phyloP scores from a whole-genome alignment of 169 alveolate species.

The Plasmodium vivax region DNA sequence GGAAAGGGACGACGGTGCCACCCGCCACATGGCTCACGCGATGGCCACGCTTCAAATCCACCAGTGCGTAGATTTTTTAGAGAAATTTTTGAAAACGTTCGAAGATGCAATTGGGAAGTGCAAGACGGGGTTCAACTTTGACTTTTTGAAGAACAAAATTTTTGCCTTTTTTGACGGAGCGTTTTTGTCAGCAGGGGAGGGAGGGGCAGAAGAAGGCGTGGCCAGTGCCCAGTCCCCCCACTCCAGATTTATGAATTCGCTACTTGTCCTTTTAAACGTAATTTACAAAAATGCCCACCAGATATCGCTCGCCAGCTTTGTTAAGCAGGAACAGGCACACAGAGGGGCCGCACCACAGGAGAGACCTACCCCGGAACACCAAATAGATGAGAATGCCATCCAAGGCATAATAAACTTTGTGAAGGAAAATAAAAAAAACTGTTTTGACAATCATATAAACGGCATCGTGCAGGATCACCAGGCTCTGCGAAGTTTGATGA shows the following conservation, averaged over 20 bases:
- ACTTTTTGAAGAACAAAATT: constrained; percentile 44
- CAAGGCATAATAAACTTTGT: constrained; percentile 14
- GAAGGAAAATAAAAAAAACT: constrained; percentile 32
- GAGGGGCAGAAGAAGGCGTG: not conserved
- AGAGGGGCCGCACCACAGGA: not conserved
- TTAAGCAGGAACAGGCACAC: not conserved
- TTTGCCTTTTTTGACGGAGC: constrained; percentile 11
- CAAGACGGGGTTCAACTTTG: constrained; percentile 24
- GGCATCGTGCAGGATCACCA: constrained; percentile 2
- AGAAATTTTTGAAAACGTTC: constrained; percentile 21
- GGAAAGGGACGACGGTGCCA: not conserved
- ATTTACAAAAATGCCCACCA: constrained; percentile 26
- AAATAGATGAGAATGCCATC: not conserved
- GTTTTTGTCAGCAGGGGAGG: constrained; percentile 5
- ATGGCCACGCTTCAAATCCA: not conserved
- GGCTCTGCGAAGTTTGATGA: constrained; percentile 12
- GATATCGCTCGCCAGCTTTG: constrained; percentile 4
- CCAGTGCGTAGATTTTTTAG: constrained; percentile 9
- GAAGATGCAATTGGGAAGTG: constrained; percentile 31
- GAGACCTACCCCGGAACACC: not conserved
- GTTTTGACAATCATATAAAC: constrained; percentile 7
- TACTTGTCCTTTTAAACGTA: constrained; percentile 42
- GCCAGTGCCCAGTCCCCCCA: not conserved
- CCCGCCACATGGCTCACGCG: not conserved
- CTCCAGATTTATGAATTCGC: constrained; percentile 15